Conservation (phyloP, 2,329 filamentous ascomycete genomes). For the Penicillium palitans region DNA sequence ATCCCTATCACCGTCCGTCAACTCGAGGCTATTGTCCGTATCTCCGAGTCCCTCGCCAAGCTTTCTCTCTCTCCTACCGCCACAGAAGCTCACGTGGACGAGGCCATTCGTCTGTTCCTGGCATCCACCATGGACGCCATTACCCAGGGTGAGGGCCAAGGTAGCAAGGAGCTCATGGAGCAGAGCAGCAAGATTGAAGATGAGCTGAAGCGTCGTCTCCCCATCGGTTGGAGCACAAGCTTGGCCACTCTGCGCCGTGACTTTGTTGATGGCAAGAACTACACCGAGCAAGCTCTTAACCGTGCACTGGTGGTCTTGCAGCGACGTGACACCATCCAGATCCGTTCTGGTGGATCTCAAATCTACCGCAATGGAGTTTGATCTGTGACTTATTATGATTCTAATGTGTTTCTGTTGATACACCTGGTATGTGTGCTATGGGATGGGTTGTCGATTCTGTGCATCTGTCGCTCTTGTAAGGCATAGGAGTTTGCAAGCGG, state of each 20-base stretch:
- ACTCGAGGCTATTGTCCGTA: conserved; percentile 94
- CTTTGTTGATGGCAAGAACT: conserved; percentile 88
- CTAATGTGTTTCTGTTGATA: conserved; percentile 23
- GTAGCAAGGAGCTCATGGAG: conserved; percentile 85
- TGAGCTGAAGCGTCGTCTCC: conserved; percentile 80
- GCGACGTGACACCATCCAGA: conserved; percentile 70
- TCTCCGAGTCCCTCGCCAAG: conserved; percentile 94
- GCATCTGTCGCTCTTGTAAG: conserved; percentile 18
- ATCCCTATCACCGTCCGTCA: conserved; percentile 98
- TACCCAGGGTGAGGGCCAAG: conserved; percentile 79
- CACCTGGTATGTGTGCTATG: conserved; percentile 21
- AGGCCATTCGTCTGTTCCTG: conserved; percentile 94
- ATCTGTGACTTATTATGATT: conserved; percentile 21
- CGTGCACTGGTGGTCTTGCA: conserved; percentile 83
- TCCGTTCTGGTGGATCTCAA: conserved; percentile 51
- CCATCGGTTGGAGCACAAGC: conserved; percentile 94
- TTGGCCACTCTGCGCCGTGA: conserved; percentile 81
- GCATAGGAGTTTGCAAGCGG: conserved; percentile 22
- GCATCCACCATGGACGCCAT: conserved; percentile 98
- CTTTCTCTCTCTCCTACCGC: conserved; percentile 81
- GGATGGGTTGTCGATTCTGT: conserved; percentile 17
- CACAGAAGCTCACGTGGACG: conserved; percentile 88
- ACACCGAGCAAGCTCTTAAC: conserved; percentile 81
- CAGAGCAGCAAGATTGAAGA: conserved; percentile 85
- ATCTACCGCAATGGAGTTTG: conserved; percentile 51